Conservation (phyloP, 176 grass and related monocot genomes). For the Phoenix roebelenii region DNA sequence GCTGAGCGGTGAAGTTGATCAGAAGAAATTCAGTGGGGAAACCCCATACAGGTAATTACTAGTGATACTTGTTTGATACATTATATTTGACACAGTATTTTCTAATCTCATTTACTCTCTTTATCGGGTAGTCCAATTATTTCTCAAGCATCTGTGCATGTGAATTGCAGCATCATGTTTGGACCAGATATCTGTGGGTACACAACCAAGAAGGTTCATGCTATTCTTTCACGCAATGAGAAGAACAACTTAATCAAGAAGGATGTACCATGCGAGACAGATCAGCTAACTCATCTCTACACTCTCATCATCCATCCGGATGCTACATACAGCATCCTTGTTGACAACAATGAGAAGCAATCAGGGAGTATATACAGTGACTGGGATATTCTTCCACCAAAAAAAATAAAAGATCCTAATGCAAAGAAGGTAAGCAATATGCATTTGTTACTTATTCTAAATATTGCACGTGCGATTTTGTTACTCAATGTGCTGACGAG, state of each 20-base stretch:
- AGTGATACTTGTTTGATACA: too few species aligned
- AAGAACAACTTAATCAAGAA: conserved; percentile 44
- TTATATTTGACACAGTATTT: too few species aligned
- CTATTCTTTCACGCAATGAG: conserved; percentile 31
- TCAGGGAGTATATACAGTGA: conserved; percentile 35
- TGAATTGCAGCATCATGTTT: too few species aligned
- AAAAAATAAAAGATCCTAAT: conserved; percentile 38
- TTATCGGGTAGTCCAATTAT: too few species aligned
- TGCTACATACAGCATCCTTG: conserved; percentile 37
- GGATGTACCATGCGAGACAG: conserved; percentile 41
- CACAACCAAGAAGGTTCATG: conserved; percentile 38
- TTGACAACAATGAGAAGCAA: conserved; percentile 34
- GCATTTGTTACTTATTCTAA: too few species aligned
- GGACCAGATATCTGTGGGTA: too few species aligned
- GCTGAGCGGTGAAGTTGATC: too few species aligned
- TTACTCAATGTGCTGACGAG: background rate
- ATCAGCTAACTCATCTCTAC: conserved; percentile 41
- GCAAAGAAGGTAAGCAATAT: conserved; percentile 28
- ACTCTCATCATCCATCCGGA: conserved; percentile 38
- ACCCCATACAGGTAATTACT: too few species aligned
- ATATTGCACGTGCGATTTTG: background rate
- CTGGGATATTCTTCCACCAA: conserved; percentile 45
- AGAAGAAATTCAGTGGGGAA: too few species aligned
- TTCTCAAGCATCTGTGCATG: too few species aligned
- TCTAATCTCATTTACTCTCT: too few species aligned